A percentile compares a stretch with the other conserved stretches of the same genome.
These are phyloP conservation scores for Dactylellina parvicollis DNA, from an alignment of 2,329 filamentous ascomycete species.

Conservation along the genomic window DNA sequence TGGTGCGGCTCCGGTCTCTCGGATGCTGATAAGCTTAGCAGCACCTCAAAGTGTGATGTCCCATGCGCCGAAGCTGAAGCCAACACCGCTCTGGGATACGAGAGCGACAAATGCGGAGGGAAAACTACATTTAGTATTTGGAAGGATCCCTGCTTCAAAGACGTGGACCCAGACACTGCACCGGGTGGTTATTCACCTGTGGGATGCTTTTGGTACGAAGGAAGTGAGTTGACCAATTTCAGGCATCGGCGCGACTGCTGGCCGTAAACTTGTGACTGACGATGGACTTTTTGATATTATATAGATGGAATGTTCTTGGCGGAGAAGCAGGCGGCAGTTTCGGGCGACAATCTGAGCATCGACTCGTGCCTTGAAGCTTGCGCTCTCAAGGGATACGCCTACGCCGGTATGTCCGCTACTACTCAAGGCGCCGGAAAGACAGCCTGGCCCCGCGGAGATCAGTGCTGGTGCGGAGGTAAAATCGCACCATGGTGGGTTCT, in stretches of 20 bases:
- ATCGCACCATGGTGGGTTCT: slow-evolving; percentile 9
- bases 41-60: neutral
- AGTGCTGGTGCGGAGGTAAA: slow-evolving; percentile 29
- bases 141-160: slow-evolving; percentile 8
- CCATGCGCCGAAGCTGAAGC: neutral
- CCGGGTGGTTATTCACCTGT: slow-evolving; percentile 1
- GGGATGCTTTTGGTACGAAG: slow-evolving; percentile 15
- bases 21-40: neutral
- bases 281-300: too few species aligned
- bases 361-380: slow-evolving; percentile 22
- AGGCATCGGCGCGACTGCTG: too few species aligned
- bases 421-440: neutral
- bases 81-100: neutral
- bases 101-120: slow-evolving; percentile 3
- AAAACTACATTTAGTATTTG: slow-evolving; percentile 8
- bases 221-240: too few species aligned
- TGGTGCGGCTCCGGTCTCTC: slow-evolving; percentile 16
- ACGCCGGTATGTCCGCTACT: slow-evolving; percentile 13
- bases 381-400: slow-evolving; percentile 6
- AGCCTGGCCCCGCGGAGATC: neutral
- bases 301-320: slow-evolving; percentile 7
- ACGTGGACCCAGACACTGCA: slow-evolving; percentile 3
- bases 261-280: too few species aligned
- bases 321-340: neutral
- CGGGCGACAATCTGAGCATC: slow-evolving; percentile 25